Conservation (phyloP, 1,284 basidiomycete species). For the Leccinum subrobustum region DNA sequence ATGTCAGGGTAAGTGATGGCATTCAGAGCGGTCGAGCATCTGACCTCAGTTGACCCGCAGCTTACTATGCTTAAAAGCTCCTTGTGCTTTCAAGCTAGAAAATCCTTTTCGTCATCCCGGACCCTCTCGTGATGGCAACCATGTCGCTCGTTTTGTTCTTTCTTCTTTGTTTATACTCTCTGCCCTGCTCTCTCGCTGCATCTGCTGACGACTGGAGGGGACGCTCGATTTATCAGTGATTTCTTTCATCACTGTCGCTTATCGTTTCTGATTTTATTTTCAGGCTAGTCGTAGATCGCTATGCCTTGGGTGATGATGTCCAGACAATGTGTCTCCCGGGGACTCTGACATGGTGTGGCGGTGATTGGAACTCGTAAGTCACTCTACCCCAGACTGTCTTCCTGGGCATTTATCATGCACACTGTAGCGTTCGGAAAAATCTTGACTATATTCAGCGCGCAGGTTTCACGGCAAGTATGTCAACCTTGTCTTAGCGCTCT, state of each 20-base stretch:
- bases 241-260: background rate
- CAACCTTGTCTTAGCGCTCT: background rate
- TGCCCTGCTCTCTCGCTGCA: slow-evolving; percentile 26
- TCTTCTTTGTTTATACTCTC: background rate
- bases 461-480: slow-evolving; percentile 60
- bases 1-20: background rate
- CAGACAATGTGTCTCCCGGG: slow-evolving; percentile 48
- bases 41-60: background rate
- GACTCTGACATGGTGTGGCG: slow-evolving; percentile 67
- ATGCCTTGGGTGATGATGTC: slow-evolving; percentile 45
- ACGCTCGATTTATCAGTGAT: slow-evolving; percentile 39
- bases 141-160: slow-evolving; percentile 2
- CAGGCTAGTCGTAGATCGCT: slow-evolving; percentile 68
- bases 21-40: background rate
- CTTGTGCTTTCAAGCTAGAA: background rate
- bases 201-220: slow-evolving; percentile 36
- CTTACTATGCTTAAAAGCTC: background rate
- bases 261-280: background rate
- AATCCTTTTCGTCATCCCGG: background rate
- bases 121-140: background rate
- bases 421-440: slow-evolving; percentile 54
- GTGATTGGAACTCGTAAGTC: slow-evolving; percentile 51
- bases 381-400: background rate
- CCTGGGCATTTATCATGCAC: background rate
- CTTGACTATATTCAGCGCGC: slow-evolving; percentile 74